These are phyloP conservation scores for Hygrophila difformis DNA, from an alignment of 257 asterid species.

Conservation along the genomic window DNA sequence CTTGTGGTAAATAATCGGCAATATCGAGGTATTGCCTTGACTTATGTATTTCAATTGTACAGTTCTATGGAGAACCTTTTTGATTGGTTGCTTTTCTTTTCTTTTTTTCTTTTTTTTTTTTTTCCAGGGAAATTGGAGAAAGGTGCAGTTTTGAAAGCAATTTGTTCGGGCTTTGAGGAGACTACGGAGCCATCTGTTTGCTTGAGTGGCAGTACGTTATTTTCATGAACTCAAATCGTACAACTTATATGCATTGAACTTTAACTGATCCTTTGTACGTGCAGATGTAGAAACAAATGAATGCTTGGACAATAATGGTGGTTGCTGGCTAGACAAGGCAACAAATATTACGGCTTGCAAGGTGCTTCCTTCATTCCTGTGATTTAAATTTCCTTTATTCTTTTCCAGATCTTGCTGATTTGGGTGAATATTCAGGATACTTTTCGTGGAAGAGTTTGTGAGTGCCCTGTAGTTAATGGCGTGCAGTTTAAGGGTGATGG, in stretches of 20 bases:
- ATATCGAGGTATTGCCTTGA: slow-evolving; percentile 60
- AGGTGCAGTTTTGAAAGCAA: slow-evolving; percentile 65
- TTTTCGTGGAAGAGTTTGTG: slow-evolving; percentile 42
- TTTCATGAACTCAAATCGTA: slow-evolving; percentile 6
- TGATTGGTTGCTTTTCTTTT: no score
- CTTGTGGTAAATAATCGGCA: slow-evolving; percentile 85
- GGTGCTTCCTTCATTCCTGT: slow-evolving; percentile 26
- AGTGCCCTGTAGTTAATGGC: slow-evolving; percentile 37
- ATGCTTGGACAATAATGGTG: slow-evolving; percentile 73
- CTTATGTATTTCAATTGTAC: no score
- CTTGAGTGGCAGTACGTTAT: slow-evolving; percentile 39
- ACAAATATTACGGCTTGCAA: slow-evolving; percentile 74
- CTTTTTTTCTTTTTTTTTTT: no score
- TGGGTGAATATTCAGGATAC: slow-evolving; percentile 27
- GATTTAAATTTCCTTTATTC: neutral
- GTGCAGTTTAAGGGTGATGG: slow-evolving; percentile 49
- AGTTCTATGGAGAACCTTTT: no score
- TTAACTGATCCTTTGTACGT: slow-evolving; percentile 13
- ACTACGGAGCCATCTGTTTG: slow-evolving; percentile 77
- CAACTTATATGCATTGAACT: no score
- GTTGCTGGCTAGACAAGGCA: slow-evolving; percentile 64
- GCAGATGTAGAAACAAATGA: slow-evolving; percentile 74
- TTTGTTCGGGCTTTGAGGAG: slow-evolving; percentile 88
- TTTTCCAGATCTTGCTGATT: slow-evolving; percentile 4
- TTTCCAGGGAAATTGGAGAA: slow-evolving; percentile 73